Percentiles rank a stretch among this genome's conserved stretches.
phyloP scores from a whole-genome alignment of 2,329 filamentous ascomycete genomes.

The Didymosphaeria variabile region DNA sequence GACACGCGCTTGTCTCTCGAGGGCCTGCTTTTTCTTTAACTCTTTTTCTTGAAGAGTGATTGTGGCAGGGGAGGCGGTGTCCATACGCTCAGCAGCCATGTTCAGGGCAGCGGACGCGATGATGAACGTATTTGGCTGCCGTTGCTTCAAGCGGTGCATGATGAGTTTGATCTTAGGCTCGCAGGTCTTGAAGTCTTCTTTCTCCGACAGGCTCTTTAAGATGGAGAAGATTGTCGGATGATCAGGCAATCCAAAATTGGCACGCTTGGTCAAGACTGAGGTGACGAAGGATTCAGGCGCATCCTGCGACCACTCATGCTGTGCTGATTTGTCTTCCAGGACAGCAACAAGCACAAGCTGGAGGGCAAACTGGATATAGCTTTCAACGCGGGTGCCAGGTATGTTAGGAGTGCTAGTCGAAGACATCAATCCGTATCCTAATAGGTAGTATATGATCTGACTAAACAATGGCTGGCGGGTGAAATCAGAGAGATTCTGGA shows the following conservation, averaged over 20 bases:
- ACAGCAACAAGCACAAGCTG: slow-evolving; percentile 88
- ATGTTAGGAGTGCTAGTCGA: slow-evolving; percentile 75
- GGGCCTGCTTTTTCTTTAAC: slow-evolving; percentile 87
- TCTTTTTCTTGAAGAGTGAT: slow-evolving; percentile 72
- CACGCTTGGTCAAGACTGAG: slow-evolving; percentile 72
- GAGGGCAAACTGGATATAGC: slow-evolving; percentile 88
- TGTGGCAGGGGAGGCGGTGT: slow-evolving; percentile 81
- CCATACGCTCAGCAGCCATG: slow-evolving; percentile 78
- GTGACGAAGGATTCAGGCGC: slow-evolving; percentile 73
- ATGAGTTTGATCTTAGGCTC: slow-evolving; percentile 86
- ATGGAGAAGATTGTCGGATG: slow-evolving; percentile 61
- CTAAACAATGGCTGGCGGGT: slow-evolving; percentile 86
- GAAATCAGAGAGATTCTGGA: slow-evolving; percentile 78
- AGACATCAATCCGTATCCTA: slow-evolving; percentile 80
- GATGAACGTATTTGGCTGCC: slow-evolving; percentile 77
- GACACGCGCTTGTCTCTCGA: slow-evolving; percentile 88
- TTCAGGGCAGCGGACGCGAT: slow-evolving; percentile 67
- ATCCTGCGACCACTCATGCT: slow-evolving; percentile 52
- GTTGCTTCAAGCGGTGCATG: slow-evolving; percentile 84
- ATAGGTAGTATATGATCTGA: slow-evolving; percentile 87
- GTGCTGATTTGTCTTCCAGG: slow-evolving; percentile 75
- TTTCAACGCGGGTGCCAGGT: slow-evolving; percentile 83
- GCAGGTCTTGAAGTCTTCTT: slow-evolving; percentile 81
- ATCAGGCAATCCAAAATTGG: slow-evolving; percentile 52
- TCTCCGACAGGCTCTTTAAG: slow-evolving; percentile 64